A percentile compares a stretch with the other conserved stretches of the same genome.
These are phyloP conservation scores for Quercus berberidifolia DNA, from an alignment of 306 rosid genomes.

Conservation along the genomic window DNA sequence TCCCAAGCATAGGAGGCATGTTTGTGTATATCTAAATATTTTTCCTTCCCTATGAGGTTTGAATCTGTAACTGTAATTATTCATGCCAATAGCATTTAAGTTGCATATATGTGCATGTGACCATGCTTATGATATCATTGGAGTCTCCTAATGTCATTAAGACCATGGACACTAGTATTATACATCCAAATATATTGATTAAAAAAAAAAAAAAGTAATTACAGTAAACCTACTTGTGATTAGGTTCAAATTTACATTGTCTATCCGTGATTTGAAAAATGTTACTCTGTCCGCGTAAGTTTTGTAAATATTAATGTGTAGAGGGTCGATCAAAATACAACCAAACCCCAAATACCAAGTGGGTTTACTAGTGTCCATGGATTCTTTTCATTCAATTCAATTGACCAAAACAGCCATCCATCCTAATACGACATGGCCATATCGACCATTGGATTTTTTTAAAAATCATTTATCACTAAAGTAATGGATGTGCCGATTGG, in stretches of 20 bases:
- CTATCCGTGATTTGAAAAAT: accelerated
- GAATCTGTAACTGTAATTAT: constrained; percentile 18
- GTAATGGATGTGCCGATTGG: too few species aligned
- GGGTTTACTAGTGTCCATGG: too few species aligned
- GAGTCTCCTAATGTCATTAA: constrained; percentile 26
- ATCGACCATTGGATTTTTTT: too few species aligned
- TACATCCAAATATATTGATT: neutral
- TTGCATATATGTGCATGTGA: constrained; percentile 39
- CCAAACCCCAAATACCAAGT: too few species aligned
- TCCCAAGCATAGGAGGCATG: constrained; percentile 22
- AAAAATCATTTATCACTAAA: too few species aligned
- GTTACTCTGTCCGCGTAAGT: accelerated
- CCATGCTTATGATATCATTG: constrained; percentile 24
- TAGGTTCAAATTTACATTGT: too few species aligned
- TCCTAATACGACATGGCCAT: too few species aligned
- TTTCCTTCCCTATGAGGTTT: neutral
- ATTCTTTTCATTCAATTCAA: too few species aligned
- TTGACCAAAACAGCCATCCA: too few species aligned
- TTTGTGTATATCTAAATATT: constrained; percentile 18
- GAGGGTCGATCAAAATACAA: too few species aligned
- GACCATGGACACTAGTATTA: neutral
- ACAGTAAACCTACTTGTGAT: accelerated
- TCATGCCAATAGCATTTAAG: constrained; percentile 39
- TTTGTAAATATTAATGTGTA: too few species aligned
- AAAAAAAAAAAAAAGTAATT: too few species aligned